phyloP scores from a whole-genome alignment of 805 yeast genomes.

The Metschnikowia rubicola region DNA sequence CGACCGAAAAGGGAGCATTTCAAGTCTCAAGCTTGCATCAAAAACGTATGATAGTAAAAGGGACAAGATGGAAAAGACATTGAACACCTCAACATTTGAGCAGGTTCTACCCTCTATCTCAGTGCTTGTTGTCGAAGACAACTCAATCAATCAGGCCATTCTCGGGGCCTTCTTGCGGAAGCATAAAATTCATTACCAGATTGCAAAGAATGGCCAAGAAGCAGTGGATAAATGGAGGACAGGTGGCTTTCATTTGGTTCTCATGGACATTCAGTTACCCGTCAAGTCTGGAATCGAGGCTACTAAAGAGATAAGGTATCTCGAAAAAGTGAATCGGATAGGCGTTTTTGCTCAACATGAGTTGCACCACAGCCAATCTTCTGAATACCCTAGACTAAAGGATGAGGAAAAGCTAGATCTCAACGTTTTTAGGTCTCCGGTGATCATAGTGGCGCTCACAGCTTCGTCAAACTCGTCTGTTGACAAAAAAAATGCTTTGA shows the following conservation, averaged over 20 bases:
- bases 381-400: conserved; percentile 23
- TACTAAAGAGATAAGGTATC: conserved; percentile 81
- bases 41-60: neutral
- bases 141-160: conserved; percentile 88
- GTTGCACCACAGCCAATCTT: conserved; percentile 20
- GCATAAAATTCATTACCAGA: conserved; percentile 76
- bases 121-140: conserved; percentile 93
- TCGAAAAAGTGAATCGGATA: conserved; percentile 76
- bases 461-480: conserved; percentile 78
- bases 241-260: conserved; percentile 91
- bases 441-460: conserved; percentile 95
- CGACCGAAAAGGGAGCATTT: no score
- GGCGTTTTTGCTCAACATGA: conserved; percentile 57
- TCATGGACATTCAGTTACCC: conserved; percentile 97
- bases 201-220: conserved; percentile 91
- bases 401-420: conserved; percentile 57
- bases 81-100: conserved; percentile 38
- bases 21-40: no score
- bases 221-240: conserved; percentile 92
- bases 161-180: conserved; percentile 83
- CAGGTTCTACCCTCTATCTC: conserved; percentile 85
- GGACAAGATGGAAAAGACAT: conserved; percentile 3
- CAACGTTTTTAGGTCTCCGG: conserved; percentile 78
- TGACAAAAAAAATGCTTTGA: conserved; percentile 85
- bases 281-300: conserved; percentile 95